Evolutionary conservation across 306 rosid species (phyloP), one percentile per base, ranked within the genome.

Genomic region (Adenanthera pavonina): DNA sequence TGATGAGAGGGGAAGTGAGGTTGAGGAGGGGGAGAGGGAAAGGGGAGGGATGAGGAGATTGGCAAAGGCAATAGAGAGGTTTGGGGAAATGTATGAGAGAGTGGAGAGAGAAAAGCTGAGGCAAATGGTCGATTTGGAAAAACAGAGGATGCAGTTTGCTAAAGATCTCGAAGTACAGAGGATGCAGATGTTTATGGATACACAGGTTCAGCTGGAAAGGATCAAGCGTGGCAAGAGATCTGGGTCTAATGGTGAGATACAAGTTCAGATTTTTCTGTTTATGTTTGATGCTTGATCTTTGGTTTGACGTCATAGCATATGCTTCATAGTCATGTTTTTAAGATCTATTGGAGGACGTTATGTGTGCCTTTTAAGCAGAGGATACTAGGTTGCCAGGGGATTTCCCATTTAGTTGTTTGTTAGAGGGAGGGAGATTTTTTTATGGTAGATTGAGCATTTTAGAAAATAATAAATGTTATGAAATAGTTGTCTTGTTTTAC

Each of bases 61-160:
- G 93, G 99, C 97, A 10, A 88, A 76, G 83, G 97, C 97, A 14
- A 89, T 95, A 44, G 95, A 91, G 88, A 89, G 89, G 68, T 93
- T 95, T 38, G 99, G 97, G 2, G 91, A 88, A 57, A 87, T 89
- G 86, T 95, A 93, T 77, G 93, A 95, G 79, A 93, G 92, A 85
- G 93, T 95, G 79, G 99, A 95, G 86, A 93, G 78, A 2, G 94
- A 93, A 78, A 95, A 95, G 77, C 84, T 92, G 84, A 91, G 91
- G 92, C 97, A 95, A 86, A 93, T 89, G 97, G 84, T 90, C 81
- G 99, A 95, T 79, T 87, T 95, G 92, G 97, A 95, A 91, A 93
- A 91, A 86, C 97, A 95, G 82, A 91, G 97, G 88, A 90, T 95
- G 95, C 94, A 95, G 71, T 95, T 95, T 80, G 88, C 97, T 5